A percentile compares a stretch with the other conserved stretches of the same genome.
Conservation (phyloP, 306 rosid species). For the Purshia tridentata region DNA sequence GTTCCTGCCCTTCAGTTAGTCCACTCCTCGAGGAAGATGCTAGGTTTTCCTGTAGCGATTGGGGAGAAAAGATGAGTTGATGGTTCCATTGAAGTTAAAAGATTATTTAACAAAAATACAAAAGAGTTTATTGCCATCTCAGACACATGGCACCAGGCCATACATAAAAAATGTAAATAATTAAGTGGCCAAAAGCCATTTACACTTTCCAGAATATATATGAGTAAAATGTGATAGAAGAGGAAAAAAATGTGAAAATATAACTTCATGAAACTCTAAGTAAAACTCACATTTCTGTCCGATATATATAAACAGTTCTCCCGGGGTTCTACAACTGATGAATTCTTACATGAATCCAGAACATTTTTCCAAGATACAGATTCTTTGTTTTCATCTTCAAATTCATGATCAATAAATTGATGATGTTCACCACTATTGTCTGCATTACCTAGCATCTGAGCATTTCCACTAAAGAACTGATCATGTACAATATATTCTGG, state of each 20-base stretch:
- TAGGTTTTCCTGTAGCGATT: conserved; percentile 50
- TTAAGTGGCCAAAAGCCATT: neutral
- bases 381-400: conserved; percentile 42
- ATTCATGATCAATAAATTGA: conserved; percentile 35
- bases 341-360: conserved; percentile 39
- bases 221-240: neutral
- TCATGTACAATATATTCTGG: conserved; percentile 30
- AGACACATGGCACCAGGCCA: conserved; percentile 17
- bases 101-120: neutral
- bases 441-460: conserved; percentile 51
- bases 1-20: conserved; percentile 44
- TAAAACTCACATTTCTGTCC: conserved; percentile 56
- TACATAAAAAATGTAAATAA: neutral
- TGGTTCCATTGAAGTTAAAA: neutral
- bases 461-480: conserved; percentile 41
- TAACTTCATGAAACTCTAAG: conserved; percentile 18
- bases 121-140: neutral
- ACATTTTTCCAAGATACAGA: conserved; percentile 53
- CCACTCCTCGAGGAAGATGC: conserved; percentile 35
- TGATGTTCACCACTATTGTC: conserved; percentile 30
- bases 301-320: conserved; percentile 34
- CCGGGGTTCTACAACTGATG: conserved; percentile 31
- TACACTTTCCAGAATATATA: neutral
- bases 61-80: conserved; percentile 4
- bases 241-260: neutral